A percentile compares a stretch with the other conserved stretches of the same genome.
Conservation (phyloP, 139 green algal species). For the Marvania coccoides region DNA sequence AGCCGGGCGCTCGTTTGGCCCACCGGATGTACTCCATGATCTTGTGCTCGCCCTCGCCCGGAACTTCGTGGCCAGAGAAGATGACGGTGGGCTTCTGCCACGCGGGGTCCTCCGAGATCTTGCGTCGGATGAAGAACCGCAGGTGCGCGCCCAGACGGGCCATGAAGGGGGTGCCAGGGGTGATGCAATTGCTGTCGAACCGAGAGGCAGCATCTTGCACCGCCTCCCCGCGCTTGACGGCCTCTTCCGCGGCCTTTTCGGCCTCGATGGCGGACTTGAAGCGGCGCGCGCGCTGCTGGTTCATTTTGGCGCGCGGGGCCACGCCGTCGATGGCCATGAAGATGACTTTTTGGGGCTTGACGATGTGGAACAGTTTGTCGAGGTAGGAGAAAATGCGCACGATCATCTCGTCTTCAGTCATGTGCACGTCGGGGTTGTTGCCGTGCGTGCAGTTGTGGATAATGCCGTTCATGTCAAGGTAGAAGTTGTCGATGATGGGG, state of each 20-base stretch:
- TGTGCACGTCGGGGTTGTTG: conserved; percentile 59
- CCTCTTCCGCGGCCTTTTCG: conserved; percentile 32
- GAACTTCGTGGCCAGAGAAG: conserved; percentile 84
- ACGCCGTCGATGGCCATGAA: conserved; percentile 94
- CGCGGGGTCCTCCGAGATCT: conserved; percentile 70
- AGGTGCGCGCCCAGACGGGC: conserved; percentile 62
- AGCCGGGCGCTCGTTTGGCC: conserved; percentile 31
- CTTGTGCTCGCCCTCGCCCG: conserved; percentile 96
- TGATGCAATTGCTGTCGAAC: conserved; percentile 96
- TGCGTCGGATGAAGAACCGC: conserved; percentile 79
- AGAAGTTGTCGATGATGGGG: conserved; percentile 83
- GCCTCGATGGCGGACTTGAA: conserved; percentile 14
- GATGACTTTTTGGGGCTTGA: conserved; percentile 78
- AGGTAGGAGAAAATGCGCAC: conserved; percentile 83
- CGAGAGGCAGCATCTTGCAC: conserved; percentile 28
- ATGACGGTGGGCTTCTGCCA: conserved; percentile 77
- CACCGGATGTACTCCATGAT: conserved; percentile 96
- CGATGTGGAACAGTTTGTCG: conserved; percentile 83
- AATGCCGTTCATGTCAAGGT: conserved; percentile 95
- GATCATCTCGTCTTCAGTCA: conserved; percentile 89
- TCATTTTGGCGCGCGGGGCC: conserved; percentile 93
- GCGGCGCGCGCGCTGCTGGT: conserved; percentile 67
- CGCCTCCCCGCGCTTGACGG: conserved; percentile 38
- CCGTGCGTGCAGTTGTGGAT: conserved; percentile 95
- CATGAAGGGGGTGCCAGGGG: conserved; percentile 77